phyloP scores from a whole-genome alignment of 176 grass and related monocot species.

The Hordeum marinum region DNA sequence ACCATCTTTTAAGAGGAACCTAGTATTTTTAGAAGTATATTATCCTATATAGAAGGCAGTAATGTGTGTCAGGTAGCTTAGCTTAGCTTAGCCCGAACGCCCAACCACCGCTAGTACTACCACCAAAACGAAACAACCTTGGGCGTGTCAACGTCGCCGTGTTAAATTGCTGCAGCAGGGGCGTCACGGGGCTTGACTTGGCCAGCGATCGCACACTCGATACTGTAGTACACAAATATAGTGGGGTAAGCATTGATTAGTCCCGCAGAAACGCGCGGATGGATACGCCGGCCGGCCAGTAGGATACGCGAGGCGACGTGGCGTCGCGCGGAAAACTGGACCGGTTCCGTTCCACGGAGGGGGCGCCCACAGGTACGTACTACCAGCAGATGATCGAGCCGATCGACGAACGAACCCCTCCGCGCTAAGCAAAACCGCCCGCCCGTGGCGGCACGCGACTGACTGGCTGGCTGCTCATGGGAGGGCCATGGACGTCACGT shows the following conservation, averaged over 20 bases:
- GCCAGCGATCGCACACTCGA: background rate
- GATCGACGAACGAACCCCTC: background rate
- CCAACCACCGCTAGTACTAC: background rate
- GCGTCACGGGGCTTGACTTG: background rate
- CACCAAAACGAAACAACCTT: background rate
- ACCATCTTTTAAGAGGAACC: background rate
- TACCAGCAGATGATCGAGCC: background rate
- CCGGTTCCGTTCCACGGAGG: background rate
- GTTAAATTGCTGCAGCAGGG: background rate
- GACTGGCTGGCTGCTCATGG: too few species aligned
- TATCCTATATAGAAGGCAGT: too few species aligned
- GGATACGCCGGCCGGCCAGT: background rate
- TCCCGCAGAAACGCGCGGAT: background rate
- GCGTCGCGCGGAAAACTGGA: background rate
- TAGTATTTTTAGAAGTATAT: too few species aligned
- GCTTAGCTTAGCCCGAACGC: background rate
- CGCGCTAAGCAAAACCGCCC: slow-evolving; percentile 18
- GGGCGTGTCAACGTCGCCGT: background rate
- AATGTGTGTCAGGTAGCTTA: too few species aligned
- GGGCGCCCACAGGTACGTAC: background rate
- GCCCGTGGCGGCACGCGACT: slow-evolving; percentile 12
- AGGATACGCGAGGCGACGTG: background rate
- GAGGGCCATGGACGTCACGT: background rate
- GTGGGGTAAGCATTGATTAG: too few species aligned
- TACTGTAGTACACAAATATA: background rate